Evolutionary conservation across 2,329 filamentous ascomycete genomes (phyloP).

Genomic region (Exophiala spinifera): DNA sequence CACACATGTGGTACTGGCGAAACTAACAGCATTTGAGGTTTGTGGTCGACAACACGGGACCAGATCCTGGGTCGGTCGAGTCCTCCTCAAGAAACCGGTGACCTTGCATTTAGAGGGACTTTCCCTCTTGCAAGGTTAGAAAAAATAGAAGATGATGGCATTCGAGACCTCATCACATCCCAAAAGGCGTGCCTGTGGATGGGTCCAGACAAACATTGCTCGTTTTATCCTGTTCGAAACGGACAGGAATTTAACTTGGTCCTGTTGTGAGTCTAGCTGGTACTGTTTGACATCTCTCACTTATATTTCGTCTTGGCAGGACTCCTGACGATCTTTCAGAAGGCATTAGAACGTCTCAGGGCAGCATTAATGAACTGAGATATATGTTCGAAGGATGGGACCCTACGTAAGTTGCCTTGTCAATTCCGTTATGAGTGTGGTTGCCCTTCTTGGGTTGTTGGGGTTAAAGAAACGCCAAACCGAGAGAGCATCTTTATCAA

Average conservation of each 20-base stretch:
- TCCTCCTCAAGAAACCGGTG: constrained; percentile 51
- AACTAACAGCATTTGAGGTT: no score
- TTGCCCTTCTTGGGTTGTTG: no score
- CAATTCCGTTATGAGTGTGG: no score
- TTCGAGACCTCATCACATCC: constrained; percentile 13
- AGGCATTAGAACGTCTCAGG: constrained; percentile 2
- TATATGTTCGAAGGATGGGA: constrained; percentile 17
- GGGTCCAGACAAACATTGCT: constrained; percentile 11
- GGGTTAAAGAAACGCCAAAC: no score
- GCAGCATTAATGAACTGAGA: constrained; percentile 7
- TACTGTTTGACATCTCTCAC: no score
- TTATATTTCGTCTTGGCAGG: no score
- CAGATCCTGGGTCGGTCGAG: constrained; percentile 43
- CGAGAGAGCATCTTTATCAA: no score
- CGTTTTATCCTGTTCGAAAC: constrained; percentile 12
- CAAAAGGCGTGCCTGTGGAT: constrained; percentile 9
- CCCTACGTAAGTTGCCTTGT: no score
- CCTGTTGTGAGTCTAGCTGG: constrained; percentile 6
- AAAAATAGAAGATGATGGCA: constrained; percentile 5
- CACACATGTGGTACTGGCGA: no score
- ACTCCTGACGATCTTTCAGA: constrained; percentile 10
- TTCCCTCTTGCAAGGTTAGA: constrained; percentile 8
- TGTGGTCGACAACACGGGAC: constrained; percentile 45
- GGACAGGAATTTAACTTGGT: constrained; percentile 11
- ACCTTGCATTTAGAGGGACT: constrained; percentile 48